Base-by-base conservation (phyloP, 768 basidiomycete species). In the Daedaleopsis sinensis region DNA sequence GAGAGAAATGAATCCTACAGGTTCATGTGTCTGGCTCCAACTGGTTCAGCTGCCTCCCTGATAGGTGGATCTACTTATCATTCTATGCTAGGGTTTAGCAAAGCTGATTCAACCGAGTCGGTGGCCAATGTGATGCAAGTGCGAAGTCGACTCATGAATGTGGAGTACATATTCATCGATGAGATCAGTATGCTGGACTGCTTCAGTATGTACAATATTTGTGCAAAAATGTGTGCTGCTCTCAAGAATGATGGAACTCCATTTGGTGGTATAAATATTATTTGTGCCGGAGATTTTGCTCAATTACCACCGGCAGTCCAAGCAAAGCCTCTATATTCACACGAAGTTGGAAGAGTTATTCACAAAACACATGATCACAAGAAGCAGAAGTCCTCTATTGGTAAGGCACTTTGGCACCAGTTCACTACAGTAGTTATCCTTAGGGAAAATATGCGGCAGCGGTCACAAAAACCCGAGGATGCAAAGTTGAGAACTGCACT, bases 251-350 rank as follows among this genome's bases (percentile, higher is more conserved):
- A 36, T 18, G 68, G 67, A 37, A 47, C 47, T 13, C 63, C 72
- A 4, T 79, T 76, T 67, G 77, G 76, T 35, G 76, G 77, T 0
- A 67, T 77, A 21, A 77, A 77, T 57, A 72, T 81, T 43, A 75
- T 80, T 23, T 72, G 79, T 62, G 76, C 79, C 18, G 78, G 79
- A n/a, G 80, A 81, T 54, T 80, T 80, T 74, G 78, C 27, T 3
- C 27, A 32, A 32, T 32, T 3, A 32, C 4, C 27, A 3, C 27
- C 27, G 3, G 27, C 27, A 3, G 27, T 32, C 7, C 27, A 32
- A 7, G 27, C 27, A 3, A 32, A 32, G 27, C 27, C 27, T 3
- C 7, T 32, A 7, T 32, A 32, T 7, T 32, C 27, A 3, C 27
- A 32, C 7, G 27, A 32, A 7, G 27, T 32, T 3, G 27, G 27